Evolutionary conservation across 1,139 yeast species (phyloP), one percentile per base, ranked within the genome.

Genomic region (Suhomyces maxii): DNA sequence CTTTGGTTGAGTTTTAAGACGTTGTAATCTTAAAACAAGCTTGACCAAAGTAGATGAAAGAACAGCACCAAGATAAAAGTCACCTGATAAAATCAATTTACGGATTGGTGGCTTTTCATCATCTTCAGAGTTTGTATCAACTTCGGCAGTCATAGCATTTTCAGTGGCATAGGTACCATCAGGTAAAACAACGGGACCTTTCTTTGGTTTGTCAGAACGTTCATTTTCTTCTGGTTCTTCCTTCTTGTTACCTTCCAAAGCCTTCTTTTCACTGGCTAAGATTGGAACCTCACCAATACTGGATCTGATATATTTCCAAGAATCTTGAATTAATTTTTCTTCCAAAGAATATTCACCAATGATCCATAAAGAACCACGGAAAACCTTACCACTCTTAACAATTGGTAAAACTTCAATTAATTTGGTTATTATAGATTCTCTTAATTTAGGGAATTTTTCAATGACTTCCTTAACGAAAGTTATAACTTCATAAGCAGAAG

Each of bases 101-200:
- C 99, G 86, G 56, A 95, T 72, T 44, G 96, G 89, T 34, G 95
- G 90, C 55, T 76, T 79, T 35, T 74, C 66, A 13, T 67, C 70
- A n/a, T 59, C 50, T 10, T 64, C 65, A 10, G 39, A 10, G 14
- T 35, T 18, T 7, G 31, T 18, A 7, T 61, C 54, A 4, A 61
- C 60, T 41, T 73, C 76, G 11, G 79, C 71, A 6, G 88, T 82
- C 49, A 89, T 76, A 0, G 98, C 97, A 57, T 84, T 85, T 68
- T 95, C 99, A 31, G 97, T 87, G 30, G 99, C 99, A 69, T 95
- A 95, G 1, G 99, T 95, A 57, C 99, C 99, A 69, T 95, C 99
- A 18, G 99, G 97, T 53, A 93, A 79, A 47, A 95, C 86, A 52
- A 86, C 84, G 31, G 98, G 97, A 42, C 89, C 89, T 43, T 78